Evolutionary conservation across 2,329 filamentous ascomycete species (phyloP).

Genomic region (Pyrenochaeta sp.): DNA sequence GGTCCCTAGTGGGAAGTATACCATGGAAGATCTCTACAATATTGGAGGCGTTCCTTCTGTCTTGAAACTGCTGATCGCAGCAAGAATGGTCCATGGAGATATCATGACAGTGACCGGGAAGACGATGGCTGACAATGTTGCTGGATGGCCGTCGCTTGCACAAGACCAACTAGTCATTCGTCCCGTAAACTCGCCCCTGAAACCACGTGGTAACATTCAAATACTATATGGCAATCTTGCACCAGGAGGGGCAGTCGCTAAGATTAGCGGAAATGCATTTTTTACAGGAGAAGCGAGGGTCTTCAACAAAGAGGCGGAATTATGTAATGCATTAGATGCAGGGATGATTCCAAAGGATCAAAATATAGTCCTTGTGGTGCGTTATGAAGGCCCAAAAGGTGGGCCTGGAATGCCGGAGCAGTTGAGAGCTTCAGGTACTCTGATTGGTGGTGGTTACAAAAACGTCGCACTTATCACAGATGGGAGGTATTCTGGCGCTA

Average conservation of each 20-base stretch:
- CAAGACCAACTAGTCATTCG: conserved; percentile 85
- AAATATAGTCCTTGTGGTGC: conserved; percentile 87
- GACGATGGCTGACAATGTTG: conserved; percentile 83
- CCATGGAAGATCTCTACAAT: conserved; percentile 87
- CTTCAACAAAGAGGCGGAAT: conserved; percentile 84
- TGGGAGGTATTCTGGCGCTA: conserved; percentile 86
- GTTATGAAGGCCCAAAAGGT: conserved; percentile 93
- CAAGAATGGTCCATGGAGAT: conserved; percentile 77
- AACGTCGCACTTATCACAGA: conserved; percentile 94
- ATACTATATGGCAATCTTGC: conserved; percentile 88
- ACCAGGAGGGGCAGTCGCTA: conserved; percentile 88
- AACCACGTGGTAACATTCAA: conserved; percentile 84
- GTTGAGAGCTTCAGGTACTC: conserved; percentile 83
- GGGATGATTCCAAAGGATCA: conserved; percentile 77
- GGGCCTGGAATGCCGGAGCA: conserved; percentile 98
- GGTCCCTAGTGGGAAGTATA: conserved; percentile 82
- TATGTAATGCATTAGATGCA: conserved; percentile 76
- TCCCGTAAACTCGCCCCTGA: conserved; percentile 83
- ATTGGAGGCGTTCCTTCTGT: conserved; percentile 87
- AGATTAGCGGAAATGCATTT: conserved; percentile 91
- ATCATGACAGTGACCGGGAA: conserved; percentile 86
- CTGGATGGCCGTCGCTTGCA: conserved; percentile 76
- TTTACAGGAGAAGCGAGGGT: conserved; percentile 85
- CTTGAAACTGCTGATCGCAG: conserved; percentile 83
- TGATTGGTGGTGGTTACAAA: conserved; percentile 89